Base-by-base conservation (phyloP, 83 land plant species). In the Picea mariana region DNA sequence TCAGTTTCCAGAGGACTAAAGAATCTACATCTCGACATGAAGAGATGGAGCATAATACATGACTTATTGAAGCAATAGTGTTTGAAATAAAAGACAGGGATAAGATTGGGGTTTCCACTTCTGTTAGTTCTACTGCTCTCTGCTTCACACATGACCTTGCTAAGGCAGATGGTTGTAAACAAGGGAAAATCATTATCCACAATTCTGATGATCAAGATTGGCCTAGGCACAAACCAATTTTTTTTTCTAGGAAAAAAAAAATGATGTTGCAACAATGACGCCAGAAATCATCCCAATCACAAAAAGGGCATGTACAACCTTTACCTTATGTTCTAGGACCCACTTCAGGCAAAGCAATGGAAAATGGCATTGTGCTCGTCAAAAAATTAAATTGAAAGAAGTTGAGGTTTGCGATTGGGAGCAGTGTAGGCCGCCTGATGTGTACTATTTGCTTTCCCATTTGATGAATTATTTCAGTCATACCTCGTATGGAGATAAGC, bases 81-180 rank as follows among this genome's bases (percentile, higher is more conserved):
- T 94, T 94, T 84, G 95, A 94, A 83, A 88, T 91, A 12, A 84
- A 90, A 73, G 96, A 94, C 61, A 85, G 97, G 13, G 88, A 94
- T 79, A 83, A 84, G 75, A 93, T 94, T 81, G 97, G 97, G 67
- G 97, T 96, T 40, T 95, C 97, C 82, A 93, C 92, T 40, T 95
- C 90, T 87, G 96, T 91, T 81, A 95, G 97, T n/a, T 93, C 88
- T 34, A 89, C 88, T 76, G 85, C 92, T 23, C 69, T 94, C 80
- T 94, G 95, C 80, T 94, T 95, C 89, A 94, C 93, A 58, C 86
- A 92, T 65, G 95, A 94, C 84, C 91, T 94, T 78, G 97, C 97
- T 21, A 89, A 92, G 80, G 87, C 90, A 68, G 95, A 90, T 79
- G 95, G 97, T 21, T 94, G 97, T 80, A 89, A 87, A 65, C 89